Conservation (phyloP, 306 rosid genomes). For the Quercus glauca region DNA sequence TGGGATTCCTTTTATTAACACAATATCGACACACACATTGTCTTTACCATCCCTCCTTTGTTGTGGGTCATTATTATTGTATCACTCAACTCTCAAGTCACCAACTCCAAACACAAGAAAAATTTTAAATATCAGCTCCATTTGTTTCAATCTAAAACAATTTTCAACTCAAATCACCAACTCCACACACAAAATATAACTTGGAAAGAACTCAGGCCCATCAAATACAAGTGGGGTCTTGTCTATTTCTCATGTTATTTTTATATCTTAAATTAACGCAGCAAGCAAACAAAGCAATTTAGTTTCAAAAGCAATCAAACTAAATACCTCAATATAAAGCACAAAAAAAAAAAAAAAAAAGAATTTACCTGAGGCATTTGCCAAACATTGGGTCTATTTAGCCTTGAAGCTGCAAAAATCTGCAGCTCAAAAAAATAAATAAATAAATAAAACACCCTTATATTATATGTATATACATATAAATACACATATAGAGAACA, state of each 20-base stretch:
- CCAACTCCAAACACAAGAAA: no score
- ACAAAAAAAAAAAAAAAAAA: not conserved
- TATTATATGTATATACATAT: not conserved
- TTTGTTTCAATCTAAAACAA: no score
- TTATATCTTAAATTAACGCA: not conserved
- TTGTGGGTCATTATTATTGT: no score
- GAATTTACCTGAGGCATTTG: constrained; percentile 99
- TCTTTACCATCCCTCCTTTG: no score
- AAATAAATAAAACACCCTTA: not conserved
- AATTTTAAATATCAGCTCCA: no score
- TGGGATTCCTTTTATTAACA: no score
- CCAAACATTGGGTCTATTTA: constrained; percentile 75
- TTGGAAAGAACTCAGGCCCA: not conserved
- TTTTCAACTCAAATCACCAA: not conserved
- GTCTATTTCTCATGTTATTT: not conserved
- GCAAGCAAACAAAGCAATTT: not conserved
- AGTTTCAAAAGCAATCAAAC: not conserved
- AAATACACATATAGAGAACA: not conserved
- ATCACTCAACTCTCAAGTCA: no score
- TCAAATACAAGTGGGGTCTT: not conserved
- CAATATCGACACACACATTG: no score
- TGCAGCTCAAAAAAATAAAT: not conserved
- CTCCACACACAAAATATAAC: not conserved
- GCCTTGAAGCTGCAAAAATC: constrained; percentile 75
- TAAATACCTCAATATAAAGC: not conserved